Conservation (phyloP, 2,329 filamentous ascomycete genomes). For the Paraphaeosphaeria sporulosa region DNA sequence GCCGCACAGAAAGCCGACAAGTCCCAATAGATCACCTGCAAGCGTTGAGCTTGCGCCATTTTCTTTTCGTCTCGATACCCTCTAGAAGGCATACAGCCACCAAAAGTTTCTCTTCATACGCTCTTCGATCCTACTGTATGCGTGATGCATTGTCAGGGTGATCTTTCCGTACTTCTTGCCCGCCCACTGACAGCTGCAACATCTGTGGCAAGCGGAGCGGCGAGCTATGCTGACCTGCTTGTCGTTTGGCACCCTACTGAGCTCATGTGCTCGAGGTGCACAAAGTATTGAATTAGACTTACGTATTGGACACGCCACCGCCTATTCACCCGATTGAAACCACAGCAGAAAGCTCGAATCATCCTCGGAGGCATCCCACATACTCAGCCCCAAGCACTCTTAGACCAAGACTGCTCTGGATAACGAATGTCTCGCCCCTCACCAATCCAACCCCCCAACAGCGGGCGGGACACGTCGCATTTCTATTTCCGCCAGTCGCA, state of each 20-base stretch:
- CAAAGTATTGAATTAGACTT: too few relatives aligned
- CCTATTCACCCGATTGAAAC: too few relatives aligned
- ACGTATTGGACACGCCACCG: too few relatives aligned
- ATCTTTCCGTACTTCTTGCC: not conserved
- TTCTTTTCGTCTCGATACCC: conserved; percentile 10
- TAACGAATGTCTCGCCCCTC: not conserved
- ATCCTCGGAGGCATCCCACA: not conserved
- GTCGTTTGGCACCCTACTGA: too few relatives aligned
- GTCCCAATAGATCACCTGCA: conserved; percentile 15
- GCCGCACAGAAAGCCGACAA: conserved; percentile 31
- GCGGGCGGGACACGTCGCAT: not conserved
- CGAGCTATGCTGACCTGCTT: too few relatives aligned
- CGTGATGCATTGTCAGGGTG: not conserved
- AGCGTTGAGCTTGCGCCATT: not conserved
- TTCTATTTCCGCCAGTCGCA: conserved; percentile 2
- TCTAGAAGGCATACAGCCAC: conserved; percentile 12
- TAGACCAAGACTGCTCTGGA: not conserved
- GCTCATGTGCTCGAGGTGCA: too few relatives aligned
- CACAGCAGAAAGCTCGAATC: too few relatives aligned
- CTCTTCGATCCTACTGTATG: not conserved
- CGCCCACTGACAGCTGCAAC: not conserved
- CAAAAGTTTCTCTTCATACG: conserved; percentile 11
- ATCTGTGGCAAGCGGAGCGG: too few relatives aligned
- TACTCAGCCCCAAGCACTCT: not conserved
- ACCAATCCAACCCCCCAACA: not conserved